Conservation (phyloP, 2,329 filamentous ascomycete genomes). For the Grosmannia serpens region DNA sequence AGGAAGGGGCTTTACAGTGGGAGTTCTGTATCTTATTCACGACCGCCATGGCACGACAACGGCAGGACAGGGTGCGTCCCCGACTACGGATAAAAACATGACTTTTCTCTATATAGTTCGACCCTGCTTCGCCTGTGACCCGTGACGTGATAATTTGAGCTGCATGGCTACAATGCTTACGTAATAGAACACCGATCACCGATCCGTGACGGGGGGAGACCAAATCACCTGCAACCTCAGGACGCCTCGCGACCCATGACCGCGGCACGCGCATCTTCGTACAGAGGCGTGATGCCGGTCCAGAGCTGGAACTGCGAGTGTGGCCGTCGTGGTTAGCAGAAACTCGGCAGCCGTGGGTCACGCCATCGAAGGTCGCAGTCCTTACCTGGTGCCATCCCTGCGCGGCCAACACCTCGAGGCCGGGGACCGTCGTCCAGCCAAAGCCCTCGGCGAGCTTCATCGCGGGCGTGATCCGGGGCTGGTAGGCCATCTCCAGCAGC, state of each 20-base stretch:
- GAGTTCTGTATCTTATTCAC: neutral
- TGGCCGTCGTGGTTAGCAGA: neutral
- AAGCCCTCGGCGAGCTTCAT: constrained; percentile 72
- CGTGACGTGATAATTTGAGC: no score
- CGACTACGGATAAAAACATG: neutral
- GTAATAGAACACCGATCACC: no score
- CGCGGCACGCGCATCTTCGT: constrained; percentile 53
- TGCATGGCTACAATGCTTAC: no score
- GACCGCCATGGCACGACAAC: neutral
- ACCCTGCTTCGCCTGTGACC: no score
- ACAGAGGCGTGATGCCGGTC: constrained; percentile 70
- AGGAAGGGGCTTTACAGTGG: neutral
- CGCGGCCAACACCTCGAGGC: constrained; percentile 77
- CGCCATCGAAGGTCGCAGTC: constrained; percentile 21
- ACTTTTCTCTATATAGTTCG: no score
- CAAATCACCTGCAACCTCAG: no score
- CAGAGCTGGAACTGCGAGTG: constrained; percentile 59
- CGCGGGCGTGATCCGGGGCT: constrained; percentile 68
- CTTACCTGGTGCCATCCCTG: constrained; percentile 81
- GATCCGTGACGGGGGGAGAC: no score
- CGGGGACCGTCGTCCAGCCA: constrained; percentile 75
- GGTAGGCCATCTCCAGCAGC: constrained; percentile 93
- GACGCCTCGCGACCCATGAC: constrained; percentile 31
- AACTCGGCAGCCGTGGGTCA: no score
- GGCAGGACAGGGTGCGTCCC: neutral